A percentile compares a stretch with the other conserved stretches of the same genome.
Evolutionary conservation across 192 early-diverging fungal genomes (phyloP).

Genomic region (Backusella australiensis): DNA sequence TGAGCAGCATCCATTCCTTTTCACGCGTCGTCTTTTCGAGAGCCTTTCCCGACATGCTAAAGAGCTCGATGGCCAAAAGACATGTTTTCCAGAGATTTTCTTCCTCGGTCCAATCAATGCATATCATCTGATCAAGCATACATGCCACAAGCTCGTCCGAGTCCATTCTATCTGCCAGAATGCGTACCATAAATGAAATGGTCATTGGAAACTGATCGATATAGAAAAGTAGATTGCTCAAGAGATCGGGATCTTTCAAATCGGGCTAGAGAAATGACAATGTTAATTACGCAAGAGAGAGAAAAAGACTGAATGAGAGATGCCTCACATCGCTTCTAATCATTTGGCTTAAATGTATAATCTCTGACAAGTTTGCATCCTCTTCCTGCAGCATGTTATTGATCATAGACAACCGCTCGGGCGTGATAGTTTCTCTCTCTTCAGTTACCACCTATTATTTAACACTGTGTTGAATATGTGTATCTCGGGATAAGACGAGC

Average conservation of each 20-base stretch:
- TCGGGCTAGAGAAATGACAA: not conserved
- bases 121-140: constrained; percentile 4
- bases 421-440: not conserved
- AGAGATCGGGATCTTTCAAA: not conserved
- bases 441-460: not conserved
- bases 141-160: not conserved
- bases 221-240: not conserved
- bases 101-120: not conserved
- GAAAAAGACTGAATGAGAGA: not conserved
- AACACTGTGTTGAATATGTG: not conserved
- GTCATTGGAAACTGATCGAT: not conserved
- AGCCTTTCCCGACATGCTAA: not conserved
- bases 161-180: not conserved
- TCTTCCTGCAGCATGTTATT: not conserved
- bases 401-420: not conserved
- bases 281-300: not conserved
- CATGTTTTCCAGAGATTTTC: not conserved
- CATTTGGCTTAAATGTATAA: not conserved
- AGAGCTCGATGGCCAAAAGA: not conserved
- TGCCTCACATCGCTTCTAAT: not conserved
- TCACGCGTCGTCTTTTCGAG: constrained; percentile 1
- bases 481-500: not conserved
- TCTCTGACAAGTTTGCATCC: not conserved
- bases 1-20: constrained; percentile 7
- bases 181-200: not conserved